Conservation (phyloP, 148 eudicot genomes). For the Rhododendron williamsianum region DNA sequence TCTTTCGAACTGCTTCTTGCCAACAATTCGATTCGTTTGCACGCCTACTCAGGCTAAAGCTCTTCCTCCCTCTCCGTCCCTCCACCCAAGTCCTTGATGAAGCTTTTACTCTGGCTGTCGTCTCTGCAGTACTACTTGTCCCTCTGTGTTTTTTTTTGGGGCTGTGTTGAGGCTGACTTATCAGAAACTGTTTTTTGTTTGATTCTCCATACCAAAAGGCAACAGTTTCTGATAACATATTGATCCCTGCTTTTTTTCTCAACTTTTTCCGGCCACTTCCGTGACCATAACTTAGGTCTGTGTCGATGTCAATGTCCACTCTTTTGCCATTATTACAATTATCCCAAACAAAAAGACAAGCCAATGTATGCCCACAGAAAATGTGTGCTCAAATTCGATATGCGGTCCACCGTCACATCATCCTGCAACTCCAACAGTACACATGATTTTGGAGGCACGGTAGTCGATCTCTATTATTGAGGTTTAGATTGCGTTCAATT, state of each 20-base stretch:
- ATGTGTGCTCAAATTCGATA: background rate
- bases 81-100: no score
- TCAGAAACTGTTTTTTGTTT: background rate
- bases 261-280: background rate
- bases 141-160: background rate
- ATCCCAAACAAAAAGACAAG: background rate
- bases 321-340: background rate
- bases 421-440: background rate
- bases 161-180: no score
- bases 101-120: no score
- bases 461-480: background rate
- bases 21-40: no score
- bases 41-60: no score
- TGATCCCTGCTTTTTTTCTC: background rate
- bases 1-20: no score
- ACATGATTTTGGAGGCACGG: background rate
- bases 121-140: no score
- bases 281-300: background rate
- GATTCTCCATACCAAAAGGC: slow-evolving; percentile 11
- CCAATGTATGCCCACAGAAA: background rate
- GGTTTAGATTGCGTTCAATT: background rate
- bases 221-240: slow-evolving; percentile 7
- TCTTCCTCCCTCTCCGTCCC: no score
- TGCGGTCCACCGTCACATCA: background rate
- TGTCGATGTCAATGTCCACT: background rate